phyloP scores from a whole-genome alignment of 1,284 basidiomycete species.

The Pseudozyma tsukubaensis region DNA sequence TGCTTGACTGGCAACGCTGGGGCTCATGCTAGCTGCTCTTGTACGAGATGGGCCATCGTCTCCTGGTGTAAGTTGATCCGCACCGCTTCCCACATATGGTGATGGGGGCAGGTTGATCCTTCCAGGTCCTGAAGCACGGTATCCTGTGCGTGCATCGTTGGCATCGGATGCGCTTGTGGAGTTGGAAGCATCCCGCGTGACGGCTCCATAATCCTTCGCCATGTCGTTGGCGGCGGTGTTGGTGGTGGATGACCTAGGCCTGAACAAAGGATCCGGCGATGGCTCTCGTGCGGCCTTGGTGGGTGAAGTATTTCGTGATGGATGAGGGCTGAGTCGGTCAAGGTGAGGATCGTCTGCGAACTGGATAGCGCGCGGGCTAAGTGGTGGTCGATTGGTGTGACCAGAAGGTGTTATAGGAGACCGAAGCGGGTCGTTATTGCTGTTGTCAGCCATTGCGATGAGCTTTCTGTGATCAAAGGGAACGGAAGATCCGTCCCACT shows the following conservation, averaged over 20 bases:
- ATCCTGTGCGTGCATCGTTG: slow-evolving; percentile 15
- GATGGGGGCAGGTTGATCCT: slow-evolving; percentile 42
- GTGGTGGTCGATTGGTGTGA: slow-evolving; percentile 6
- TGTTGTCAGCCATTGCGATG: slow-evolving; percentile 19
- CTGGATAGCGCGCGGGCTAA: slow-evolving; percentile 39
- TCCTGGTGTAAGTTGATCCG: slow-evolving; percentile 21
- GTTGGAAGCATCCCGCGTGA: slow-evolving; percentile 9
- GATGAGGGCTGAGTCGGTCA: slow-evolving; percentile 3
- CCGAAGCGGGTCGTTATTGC: slow-evolving; percentile 36
- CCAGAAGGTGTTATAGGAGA: slow-evolving; percentile 25
- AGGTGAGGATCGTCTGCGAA: slow-evolving; percentile 37
- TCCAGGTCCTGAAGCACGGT: slow-evolving; percentile 39
- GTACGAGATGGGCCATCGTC: slow-evolving; percentile 16
- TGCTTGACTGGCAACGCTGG: slow-evolving; percentile 28
- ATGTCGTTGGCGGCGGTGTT: slow-evolving; percentile 12
- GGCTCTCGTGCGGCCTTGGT: slow-evolving; percentile 14
- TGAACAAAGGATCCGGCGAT: slow-evolving; percentile 28
- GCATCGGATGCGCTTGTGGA: not conserved
- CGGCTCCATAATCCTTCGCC: slow-evolving; percentile 29
- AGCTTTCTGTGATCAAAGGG: not conserved
- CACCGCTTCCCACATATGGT: slow-evolving; percentile 16
- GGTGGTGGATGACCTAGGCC: slow-evolving; percentile 19
- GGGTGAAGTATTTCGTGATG: slow-evolving; percentile 28
- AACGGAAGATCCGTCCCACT: not conserved
- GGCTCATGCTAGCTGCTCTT: slow-evolving; percentile 27